Evolutionary conservation across 2,329 filamentous ascomycete genomes (phyloP), one percentile per base, ranked within the genome.

Genomic region (Fusarium poae): DNA sequence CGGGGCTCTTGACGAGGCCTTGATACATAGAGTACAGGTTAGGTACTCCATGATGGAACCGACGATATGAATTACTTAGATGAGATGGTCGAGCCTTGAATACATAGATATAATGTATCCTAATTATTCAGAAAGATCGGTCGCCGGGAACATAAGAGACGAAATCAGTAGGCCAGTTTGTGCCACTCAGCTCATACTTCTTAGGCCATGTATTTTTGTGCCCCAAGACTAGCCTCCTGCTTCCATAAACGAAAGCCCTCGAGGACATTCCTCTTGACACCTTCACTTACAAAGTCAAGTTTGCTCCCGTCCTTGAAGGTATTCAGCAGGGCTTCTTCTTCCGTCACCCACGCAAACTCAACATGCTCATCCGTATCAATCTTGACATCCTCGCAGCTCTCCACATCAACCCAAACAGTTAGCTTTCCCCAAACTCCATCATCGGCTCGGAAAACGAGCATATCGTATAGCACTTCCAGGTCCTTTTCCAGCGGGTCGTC

Each of bases 361-460:
- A 73, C 74, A 57, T 82, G 81, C 72, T 82, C 81, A 7, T 78
- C 72, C 7, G 77, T 74, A 29, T 79, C 75, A 6, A 79, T 68
- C 52, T 52, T 70, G 9, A 80, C 78, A 13, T 42, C 57, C 1
- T 71, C 67, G 15, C 42, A 68, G 6, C 48, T 68, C 48, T 68
- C 68, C 34, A 75, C 75, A n/a, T 77, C 77, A n/a, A 73, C 70
- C 56, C 76, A 69, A 4, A 71, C 51, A 16, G 72, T 74, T 42
- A 76, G 46, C 58, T 79, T 78, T 6, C 66, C 77, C 77, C 77
- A 78, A 9, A 67, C 53, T 2, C 61, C 43, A 40, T 69, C 74
- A 42, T 68, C 62, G 35, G 73, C 72, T 29, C 43, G 48, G 27
- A 73, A 78, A 44, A 67, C 62, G 52, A 62, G 72, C 66, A 77